Percentiles rank a stretch among this genome's conserved stretches.
phyloP scores from a whole-genome alignment of 495 filamentous ascomycete genomes.

The Trypethelium eluteriae region DNA sequence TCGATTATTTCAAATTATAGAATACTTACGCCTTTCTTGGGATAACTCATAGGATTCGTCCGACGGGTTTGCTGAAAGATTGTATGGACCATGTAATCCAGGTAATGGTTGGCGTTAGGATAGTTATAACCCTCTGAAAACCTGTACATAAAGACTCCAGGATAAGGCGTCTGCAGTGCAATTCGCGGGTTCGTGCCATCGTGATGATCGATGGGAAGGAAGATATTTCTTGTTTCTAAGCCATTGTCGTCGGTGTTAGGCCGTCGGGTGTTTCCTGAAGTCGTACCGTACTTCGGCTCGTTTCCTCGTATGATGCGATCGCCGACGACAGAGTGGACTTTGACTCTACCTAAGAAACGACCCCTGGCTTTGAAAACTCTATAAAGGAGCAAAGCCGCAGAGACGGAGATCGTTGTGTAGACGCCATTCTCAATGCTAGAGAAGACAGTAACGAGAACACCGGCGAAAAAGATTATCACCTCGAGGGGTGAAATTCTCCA shows the following conservation, averaged over 20 bases:
- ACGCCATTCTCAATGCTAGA: conserved; percentile 84
- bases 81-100: conserved; percentile 65
- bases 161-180: conserved; percentile 70
- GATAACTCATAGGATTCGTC: conserved; percentile 59
- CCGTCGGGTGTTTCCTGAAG: background rate
- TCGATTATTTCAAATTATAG: background rate
- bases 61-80: conserved; percentile 73
- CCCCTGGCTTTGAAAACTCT: conserved; percentile 78
- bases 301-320: conserved; percentile 65
- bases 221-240: conserved; percentile 57
- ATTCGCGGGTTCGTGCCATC: conserved; percentile 90
- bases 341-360: conserved; percentile 80
- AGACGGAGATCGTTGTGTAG: conserved; percentile 73
- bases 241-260: conserved; percentile 26
- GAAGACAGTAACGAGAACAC: conserved; percentile 87
- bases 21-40: conserved; percentile 48
- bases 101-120: conserved; percentile 85
- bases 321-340: conserved; percentile 82
- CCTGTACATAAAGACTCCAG: conserved; percentile 94
- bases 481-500: conserved; percentile 90
- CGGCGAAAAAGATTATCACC: conserved; percentile 86
- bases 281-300: conserved; percentile 30
- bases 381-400: conserved; percentile 73
- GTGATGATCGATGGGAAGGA: conserved; percentile 77
- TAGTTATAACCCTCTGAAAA: conserved; percentile 98